phyloP scores from a whole-genome alignment of 345 rosid species.

The Syzygium grande region DNA sequence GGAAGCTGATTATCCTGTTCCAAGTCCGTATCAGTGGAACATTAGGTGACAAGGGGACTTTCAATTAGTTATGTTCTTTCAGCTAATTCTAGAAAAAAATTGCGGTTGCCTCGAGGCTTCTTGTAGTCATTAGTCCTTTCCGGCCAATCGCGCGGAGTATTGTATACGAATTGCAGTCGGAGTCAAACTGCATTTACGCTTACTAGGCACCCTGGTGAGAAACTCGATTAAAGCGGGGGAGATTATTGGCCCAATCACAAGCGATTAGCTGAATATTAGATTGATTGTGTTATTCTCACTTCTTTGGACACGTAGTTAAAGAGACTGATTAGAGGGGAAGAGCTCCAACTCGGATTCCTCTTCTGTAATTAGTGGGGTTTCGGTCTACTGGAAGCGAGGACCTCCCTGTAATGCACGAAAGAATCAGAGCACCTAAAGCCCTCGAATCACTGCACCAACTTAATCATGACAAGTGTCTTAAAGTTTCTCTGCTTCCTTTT shows the following conservation, averaged over 20 bases:
- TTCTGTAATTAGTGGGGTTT: not conserved
- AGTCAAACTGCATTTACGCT: not conserved
- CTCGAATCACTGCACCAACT: not conserved
- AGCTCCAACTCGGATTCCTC: not conserved
- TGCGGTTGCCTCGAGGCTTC: not conserved
- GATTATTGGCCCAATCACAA: not conserved
- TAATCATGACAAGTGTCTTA: not conserved
- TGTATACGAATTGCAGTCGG: not conserved
- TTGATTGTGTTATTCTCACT: not conserved
- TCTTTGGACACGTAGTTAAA: not conserved
- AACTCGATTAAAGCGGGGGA: not conserved
- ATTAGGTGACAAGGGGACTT: not conserved
- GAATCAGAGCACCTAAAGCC: not conserved
- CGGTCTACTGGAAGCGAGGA: not conserved
- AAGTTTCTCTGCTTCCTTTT: not conserved
- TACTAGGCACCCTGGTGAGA: not conserved
- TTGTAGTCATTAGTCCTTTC: not conserved
- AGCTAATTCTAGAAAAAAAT: not conserved
- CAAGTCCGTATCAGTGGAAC: not conserved
- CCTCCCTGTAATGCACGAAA: not conserved
- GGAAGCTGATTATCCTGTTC: not conserved
- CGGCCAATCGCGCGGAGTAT: not conserved
- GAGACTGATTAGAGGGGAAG: not conserved
- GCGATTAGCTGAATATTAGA: not conserved
- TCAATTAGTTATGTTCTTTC: not conserved